phyloP scores from a whole-genome alignment of 176 grass and related monocot species.

The Pontederia paniculata region DNA sequence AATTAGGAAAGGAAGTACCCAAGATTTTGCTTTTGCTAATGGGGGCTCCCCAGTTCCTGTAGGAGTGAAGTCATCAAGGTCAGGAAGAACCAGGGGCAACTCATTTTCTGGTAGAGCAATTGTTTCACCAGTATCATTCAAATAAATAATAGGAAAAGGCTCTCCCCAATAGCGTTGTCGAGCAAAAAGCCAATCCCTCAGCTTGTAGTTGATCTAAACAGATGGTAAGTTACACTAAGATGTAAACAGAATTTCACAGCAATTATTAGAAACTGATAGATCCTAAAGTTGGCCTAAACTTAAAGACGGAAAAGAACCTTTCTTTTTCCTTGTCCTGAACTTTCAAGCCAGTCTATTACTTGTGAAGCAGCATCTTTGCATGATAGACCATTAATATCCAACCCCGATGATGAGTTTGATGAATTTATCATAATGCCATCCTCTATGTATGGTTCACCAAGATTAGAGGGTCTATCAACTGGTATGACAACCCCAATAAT shows the following conservation, averaged over 20 bases:
- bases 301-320: slow-evolving; percentile 43
- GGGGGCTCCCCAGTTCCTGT: slow-evolving; percentile 93
- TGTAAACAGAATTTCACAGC: not conserved
- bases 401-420: slow-evolving; percentile 49
- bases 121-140: slow-evolving; percentile 67
- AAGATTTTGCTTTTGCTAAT: slow-evolving; percentile 76
- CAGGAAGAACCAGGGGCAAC: slow-evolving; percentile 80
- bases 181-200: slow-evolving; percentile 98
- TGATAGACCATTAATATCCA: slow-evolving; percentile 71
- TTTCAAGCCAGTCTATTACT: slow-evolving; percentile 70
- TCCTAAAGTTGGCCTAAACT: not conserved
- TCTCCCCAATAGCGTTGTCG: slow-evolving; percentile 95
- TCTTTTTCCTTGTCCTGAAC: slow-evolving; percentile 64
- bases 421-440: slow-evolving; percentile 84
- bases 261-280: slow-evolving; percentile 22
- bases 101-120: slow-evolving; percentile 60
- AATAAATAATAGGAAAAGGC: slow-evolving; percentile 85
- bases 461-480: slow-evolving; percentile 33
- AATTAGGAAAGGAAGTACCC: slow-evolving; percentile 36
- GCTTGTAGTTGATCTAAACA: slow-evolving; percentile 88
- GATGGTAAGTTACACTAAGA: not conserved
- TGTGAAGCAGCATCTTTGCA: slow-evolving; percentile 78
- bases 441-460: slow-evolving; percentile 41
- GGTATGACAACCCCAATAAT: slow-evolving; percentile 60
- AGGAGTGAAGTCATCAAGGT: slow-evolving; percentile 90